phyloP scores from a whole-genome alignment of 768 basidiomycete genomes.

The Asterophora lycoperdoides region DNA sequence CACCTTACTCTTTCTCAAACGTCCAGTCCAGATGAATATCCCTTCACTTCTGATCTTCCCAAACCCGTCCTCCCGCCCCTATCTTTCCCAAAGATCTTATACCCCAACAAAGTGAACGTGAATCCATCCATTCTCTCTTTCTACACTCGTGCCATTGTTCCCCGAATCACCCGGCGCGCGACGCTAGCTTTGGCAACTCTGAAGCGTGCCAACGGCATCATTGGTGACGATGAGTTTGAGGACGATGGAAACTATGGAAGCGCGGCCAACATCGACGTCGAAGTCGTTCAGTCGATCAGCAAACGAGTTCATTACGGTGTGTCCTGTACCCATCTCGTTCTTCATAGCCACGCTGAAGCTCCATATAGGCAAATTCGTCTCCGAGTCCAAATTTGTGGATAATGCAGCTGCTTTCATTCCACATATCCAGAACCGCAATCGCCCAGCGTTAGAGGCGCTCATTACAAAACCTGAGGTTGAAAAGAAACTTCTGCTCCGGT shows the following conservation, averaged over 20 bases:
- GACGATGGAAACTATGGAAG: conserved; percentile 99
- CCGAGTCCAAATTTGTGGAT: conserved; percentile 92
- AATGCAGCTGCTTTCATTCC: conserved; percentile 88
- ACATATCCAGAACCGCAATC: conserved; percentile 80
- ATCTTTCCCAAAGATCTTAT: conserved; percentile 70
- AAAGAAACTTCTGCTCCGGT: conserved; percentile 69
- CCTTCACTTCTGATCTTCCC: conserved; percentile 84
- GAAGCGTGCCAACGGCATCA: conserved; percentile 65
- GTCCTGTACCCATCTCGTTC: background rate
- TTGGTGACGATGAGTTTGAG: conserved; percentile 65
- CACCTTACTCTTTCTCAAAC: conserved; percentile 1
- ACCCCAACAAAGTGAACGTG: conserved; percentile 78
- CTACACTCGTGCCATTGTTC: conserved; percentile 85
- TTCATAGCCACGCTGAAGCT: background rate
- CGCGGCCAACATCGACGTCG: conserved; percentile 90
- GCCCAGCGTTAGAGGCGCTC: conserved; percentile 70
- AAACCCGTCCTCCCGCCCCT: conserved; percentile 73
- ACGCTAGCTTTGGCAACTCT: conserved; percentile 60
- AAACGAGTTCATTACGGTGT: conserved; percentile 97
- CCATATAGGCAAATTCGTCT: conserved; percentile 92
- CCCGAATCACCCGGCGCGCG: conserved; percentile 76
- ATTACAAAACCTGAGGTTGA: conserved; percentile 99
- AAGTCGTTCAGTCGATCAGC: conserved; percentile 96
- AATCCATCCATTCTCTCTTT: conserved; percentile 85
- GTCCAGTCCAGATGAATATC: conserved; percentile 92